Percentiles rank a stretch among this genome's conserved stretches.
phyloP scores from a whole-genome alignment of 2,329 filamentous ascomycete genomes.

The Hortaea sp. region DNA sequence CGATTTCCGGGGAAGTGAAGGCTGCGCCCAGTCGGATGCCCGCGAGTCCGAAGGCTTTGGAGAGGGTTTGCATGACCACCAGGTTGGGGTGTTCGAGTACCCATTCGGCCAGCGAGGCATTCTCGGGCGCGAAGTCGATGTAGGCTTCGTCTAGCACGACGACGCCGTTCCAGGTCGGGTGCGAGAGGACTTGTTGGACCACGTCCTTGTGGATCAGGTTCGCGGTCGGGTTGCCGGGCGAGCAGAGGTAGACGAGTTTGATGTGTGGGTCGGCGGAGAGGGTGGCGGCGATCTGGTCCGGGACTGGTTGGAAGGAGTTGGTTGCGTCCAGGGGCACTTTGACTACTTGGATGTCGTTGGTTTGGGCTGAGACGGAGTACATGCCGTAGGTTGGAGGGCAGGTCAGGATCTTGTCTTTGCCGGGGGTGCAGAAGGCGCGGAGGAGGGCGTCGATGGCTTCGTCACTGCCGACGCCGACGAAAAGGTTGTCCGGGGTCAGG shows the following conservation, averaged over 20 bases:
- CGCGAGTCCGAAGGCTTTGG: constrained; percentile 91
- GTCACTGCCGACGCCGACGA: constrained; percentile 91
- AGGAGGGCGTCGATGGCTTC: constrained; percentile 93
- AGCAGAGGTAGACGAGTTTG: constrained; percentile 88
- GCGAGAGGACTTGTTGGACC: constrained; percentile 62
- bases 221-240: constrained; percentile 88
- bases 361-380: constrained; percentile 88
- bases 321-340: constrained; percentile 71
- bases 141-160: constrained; percentile 94
- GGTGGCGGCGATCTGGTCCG: constrained; percentile 52
- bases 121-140: constrained; percentile 79
- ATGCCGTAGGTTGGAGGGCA: constrained; percentile 98
- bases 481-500: constrained; percentile 72
- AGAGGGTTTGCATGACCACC: constrained; percentile 97
- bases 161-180: constrained; percentile 90
- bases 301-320: constrained; percentile 62
- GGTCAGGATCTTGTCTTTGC: constrained; percentile 79
- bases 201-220: constrained; percentile 66
- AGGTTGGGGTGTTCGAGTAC: constrained; percentile 88
- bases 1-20: constrained; percentile 67
- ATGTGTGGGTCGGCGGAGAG: constrained; percentile 57
- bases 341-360: constrained; percentile 82
- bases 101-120: constrained; percentile 78
- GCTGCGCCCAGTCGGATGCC: constrained; percentile 84
- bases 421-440: constrained; percentile 84